Conservation (phyloP, 306 rosid genomes). For the Prunus campanulata region DNA sequence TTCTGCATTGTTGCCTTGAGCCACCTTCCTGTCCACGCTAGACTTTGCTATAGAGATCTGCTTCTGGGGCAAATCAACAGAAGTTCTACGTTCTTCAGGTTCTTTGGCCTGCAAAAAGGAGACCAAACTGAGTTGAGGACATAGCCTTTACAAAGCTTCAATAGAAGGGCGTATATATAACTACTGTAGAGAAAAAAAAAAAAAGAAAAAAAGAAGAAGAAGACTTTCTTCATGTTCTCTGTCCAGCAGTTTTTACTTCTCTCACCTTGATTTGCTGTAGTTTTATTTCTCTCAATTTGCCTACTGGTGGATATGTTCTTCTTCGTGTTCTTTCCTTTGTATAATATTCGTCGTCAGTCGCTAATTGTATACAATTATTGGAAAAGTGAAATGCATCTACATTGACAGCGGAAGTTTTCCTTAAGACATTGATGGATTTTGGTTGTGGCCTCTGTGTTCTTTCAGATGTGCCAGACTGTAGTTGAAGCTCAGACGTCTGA, state of each 20-base stretch:
- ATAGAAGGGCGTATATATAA: not conserved
- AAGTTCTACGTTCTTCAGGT: not conserved
- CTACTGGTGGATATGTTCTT: not conserved
- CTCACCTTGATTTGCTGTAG: slow-evolving; percentile 41
- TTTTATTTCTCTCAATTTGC: not conserved
- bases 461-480: not conserved
- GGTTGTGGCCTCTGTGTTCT: slow-evolving; percentile 12
- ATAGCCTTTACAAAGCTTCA: not conserved
- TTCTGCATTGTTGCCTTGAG: slow-evolving; percentile 16
- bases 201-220: too few relatives aligned
- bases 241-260: slow-evolving; percentile 9
- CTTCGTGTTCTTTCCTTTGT: not conserved
- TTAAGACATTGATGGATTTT: slow-evolving; percentile 1
- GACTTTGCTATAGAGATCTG: not conserved
- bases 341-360: too few relatives aligned
- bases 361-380: too few relatives aligned
- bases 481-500: not conserved
- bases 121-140: slow-evolving; percentile 17
- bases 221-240: not conserved
- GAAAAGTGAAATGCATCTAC: too few relatives aligned
- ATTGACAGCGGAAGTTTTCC: not conserved
- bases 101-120: slow-evolving; percentile 36
- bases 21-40: slow-evolving; percentile 5
- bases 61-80: not conserved
- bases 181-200: slow-evolving; percentile 4